Base-by-base conservation (phyloP, 129 eudicot genomes). In the Flaveria bidentis region DNA sequence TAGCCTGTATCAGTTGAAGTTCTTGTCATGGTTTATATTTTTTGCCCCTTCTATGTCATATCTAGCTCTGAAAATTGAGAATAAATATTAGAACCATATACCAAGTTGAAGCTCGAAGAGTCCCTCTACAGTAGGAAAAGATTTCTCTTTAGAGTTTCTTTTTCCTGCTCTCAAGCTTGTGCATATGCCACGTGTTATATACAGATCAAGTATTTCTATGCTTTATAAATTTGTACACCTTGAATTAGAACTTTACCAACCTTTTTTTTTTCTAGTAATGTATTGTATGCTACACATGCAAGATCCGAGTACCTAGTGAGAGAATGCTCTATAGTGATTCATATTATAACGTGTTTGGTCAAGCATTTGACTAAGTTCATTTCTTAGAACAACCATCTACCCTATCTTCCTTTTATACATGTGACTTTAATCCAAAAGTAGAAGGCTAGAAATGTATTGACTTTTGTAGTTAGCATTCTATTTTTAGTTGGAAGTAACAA, bases 161-260 rank as follows among this genome's bases (percentile, higher is more conserved):
- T 16, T 16, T n/a, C 36, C 33, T 71, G 17, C 1, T 72, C 30
- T 52, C 51, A 52, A 33, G 62, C 51, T 26, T 71, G 62, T 51
- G 16, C 46, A 30, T 33, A 51, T 71, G 75, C 57, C 62, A 71
- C 13, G 12, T 52, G 65, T 30, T 72, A 0, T 72, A 41, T 17
- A 22, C 36, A 15, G 20, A 41, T 30, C 49, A 39, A 42, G 69
- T 60, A 42, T 45, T 11, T 10, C 41, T 13, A 23, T 62, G 45
- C 74, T 70, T 47, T 42, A 45, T 69, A 16, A 22, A 23, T 7
- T 70, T 47, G 46, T 70, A 50, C 61, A 70, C 41, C 22, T 70
- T 49, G 75, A 26, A 1, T 25, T 26, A 49, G 62, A 70, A 49
- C 42, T 69, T 47, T 22, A 70, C 55, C 26, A 25, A 26, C 46